Evolutionary conservation across 306 rosid species (phyloP), one percentile per base, ranked within the genome.

Genomic region (Rosa multiflora): DNA sequence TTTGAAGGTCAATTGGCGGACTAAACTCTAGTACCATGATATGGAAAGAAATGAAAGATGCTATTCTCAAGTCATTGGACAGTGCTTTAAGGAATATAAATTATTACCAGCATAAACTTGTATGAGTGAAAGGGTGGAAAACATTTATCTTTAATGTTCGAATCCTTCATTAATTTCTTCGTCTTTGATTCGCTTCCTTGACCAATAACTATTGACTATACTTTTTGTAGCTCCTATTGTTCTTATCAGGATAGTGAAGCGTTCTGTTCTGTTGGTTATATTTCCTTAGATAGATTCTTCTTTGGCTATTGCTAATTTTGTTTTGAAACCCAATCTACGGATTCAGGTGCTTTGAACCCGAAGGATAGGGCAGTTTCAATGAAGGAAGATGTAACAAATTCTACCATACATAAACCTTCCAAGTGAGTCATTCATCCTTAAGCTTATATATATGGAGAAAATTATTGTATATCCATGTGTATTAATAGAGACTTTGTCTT

Each of bases 401-500:
- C 76, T 75, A 81, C 72, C 78, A 75, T 83, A 40, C 77, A 40
- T 17, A 86, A 83, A 75, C 72, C 69, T 81, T 80, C 89, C 82
- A 78, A 76, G 91, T 91, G 86, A 90, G 90, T 39, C 67, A 46
- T 59, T 46, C 61, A 48, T 56, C 56, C 48, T 66, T 80, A 8
- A 49, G 46, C 17, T 73, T 49, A 32, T 64, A 5, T 64, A 12
- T 32, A 56, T 56, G 63, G 14, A 56, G 29, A 56, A 56, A n/a
- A 8, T 55, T 20, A 6, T 55, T 20, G 15, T 55, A 17, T 13
- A 48, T 52, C 5, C 58, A 52, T 52, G 8, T 56, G 11, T 56
- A 56, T 56, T 21, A n/a, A 56, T 56, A 59, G 66, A 59, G 23
- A 59, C 29, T 10, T 21, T 21, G 12, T 10, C 62, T 59, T n/a